Evolutionary conservation across 1,284 basidiomycete genomes (phyloP).

Genomic region (Cryptococcus hybrid): DNA sequence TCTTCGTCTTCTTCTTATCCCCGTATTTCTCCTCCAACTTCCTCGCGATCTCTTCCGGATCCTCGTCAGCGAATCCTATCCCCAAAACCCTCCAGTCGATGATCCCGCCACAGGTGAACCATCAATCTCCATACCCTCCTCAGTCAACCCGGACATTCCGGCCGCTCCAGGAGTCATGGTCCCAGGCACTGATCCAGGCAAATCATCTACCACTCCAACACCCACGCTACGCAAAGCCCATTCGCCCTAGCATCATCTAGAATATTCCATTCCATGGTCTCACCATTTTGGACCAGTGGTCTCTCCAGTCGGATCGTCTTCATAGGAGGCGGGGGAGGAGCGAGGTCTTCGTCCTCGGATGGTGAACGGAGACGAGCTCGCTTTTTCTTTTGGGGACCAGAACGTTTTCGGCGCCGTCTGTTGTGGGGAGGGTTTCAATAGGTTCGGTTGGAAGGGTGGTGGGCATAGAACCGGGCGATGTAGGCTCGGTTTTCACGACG

Average conservation of each 20-base stretch:
- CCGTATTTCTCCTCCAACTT: conserved; percentile 37
- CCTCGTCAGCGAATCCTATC: conserved; percentile 9
- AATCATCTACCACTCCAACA: conserved; percentile 13
- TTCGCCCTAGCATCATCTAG: conserved; percentile 29
- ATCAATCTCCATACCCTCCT: background rate
- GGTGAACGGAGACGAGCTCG: conserved; percentile 22
- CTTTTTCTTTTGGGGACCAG: conserved; percentile 39
- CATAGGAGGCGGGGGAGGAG: conserved; percentile 43
- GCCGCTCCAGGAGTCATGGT: background rate
- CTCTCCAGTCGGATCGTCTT: conserved; percentile 40
- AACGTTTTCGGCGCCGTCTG: conserved; percentile 9
- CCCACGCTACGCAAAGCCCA: conserved; percentile 25
- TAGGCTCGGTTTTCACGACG: conserved; percentile 12
- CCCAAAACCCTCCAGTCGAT: conserved; percentile 4
- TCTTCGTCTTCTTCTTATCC: conserved; percentile 17
- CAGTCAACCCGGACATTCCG: background rate
- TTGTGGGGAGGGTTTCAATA: background rate
- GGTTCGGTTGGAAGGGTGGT: background rate
- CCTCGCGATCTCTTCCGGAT: conserved; percentile 32
- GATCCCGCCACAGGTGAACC: conserved; percentile 6
- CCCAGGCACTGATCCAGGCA: background rate
- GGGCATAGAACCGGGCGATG: background rate
- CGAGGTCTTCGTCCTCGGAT: conserved; percentile 39
- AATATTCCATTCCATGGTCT: conserved; percentile 41
- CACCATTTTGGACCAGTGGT: conserved; percentile 11